Evolutionary conservation across 768 basidiomycete species (phyloP), one percentile per base, ranked within the genome.

Genomic region (Coprinopsis cinerea): DNA sequence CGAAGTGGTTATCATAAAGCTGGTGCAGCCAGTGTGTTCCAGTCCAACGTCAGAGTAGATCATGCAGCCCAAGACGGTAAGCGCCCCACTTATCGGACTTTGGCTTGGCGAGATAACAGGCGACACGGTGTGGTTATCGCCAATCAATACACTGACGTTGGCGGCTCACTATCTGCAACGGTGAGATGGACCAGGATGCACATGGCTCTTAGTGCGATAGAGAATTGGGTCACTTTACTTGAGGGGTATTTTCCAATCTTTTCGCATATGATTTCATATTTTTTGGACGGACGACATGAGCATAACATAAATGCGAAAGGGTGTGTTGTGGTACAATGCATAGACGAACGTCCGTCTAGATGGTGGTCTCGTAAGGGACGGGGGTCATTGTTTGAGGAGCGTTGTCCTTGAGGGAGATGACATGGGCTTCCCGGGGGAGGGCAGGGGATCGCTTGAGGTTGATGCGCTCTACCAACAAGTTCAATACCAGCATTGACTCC

Each of bases 311-410:
- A 37, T 42, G 53, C 53, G 56, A 56, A 53, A 47, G 42, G 48
- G 44, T 26, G n/a, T n/a, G n/a, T n/a, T 57, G 57, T 48, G 56
- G 53, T 54, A 53, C 55, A 57, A 48, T 55, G 57, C 47, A 50
- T 47, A 46, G 48, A 54, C 41, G 41, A n/a, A 37, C 30, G 55
- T 56, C 66, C 57, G 62, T 69, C 83, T 83, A 96, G 72, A 96
- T 95, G 60, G 85, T 92, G 58, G 92, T 96, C 83, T 95, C 95
- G 81, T 97, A 98, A 58, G 81, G 82, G 60, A 93, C 77, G 58
- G 94, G 92, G 57, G 78, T 80, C 70, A 99, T 91, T 52, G 96
- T 98, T 74, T 95, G 86, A 45, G 96, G 91, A 41, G 78, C 72
- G 72, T 97, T 97, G 57, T 79, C 76, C 54, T 66, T 64, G 53